phyloP scores from a whole-genome alignment of 2,329 filamentous ascomycete species.

The Cercospora zeae-maydis region DNA sequence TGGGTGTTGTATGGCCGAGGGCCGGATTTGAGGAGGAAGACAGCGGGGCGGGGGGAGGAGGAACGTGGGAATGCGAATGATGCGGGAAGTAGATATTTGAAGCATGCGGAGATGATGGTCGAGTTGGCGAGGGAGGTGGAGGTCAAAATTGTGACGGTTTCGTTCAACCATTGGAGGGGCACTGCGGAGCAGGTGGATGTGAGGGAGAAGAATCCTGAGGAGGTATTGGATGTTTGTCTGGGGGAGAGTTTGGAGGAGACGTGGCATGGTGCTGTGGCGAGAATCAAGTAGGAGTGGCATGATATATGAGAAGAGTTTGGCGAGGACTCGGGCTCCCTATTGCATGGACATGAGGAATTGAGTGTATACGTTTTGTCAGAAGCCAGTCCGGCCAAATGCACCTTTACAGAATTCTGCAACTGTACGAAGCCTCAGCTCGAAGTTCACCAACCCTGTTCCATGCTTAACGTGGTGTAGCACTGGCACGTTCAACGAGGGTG shows the following conservation, averaged over 20 bases:
- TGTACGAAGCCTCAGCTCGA: too few relatives aligned
- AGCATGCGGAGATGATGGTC: slow-evolving; percentile 2
- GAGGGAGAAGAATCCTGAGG: background rate
- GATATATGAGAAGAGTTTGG: background rate
- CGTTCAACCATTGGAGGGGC: slow-evolving; percentile 10
- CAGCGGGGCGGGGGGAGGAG: background rate
- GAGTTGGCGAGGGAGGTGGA: slow-evolving; percentile 5
- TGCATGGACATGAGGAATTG: too few relatives aligned
- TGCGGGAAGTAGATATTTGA: slow-evolving; percentile 2
- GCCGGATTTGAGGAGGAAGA: slow-evolving; percentile 1
- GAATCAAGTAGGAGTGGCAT: background rate
- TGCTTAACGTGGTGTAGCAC: too few relatives aligned
- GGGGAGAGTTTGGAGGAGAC: background rate
- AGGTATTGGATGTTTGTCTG: slow-evolving; percentile 5
- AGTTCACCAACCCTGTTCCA: too few relatives aligned
- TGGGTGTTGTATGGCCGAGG: slow-evolving; percentile 11
- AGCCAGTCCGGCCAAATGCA: too few relatives aligned
- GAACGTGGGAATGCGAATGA: background rate
- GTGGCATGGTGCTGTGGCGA: background rate
- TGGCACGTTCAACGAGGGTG: too few relatives aligned
- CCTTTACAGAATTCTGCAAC: too few relatives aligned
- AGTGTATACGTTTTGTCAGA: background rate
- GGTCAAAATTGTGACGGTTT: background rate
- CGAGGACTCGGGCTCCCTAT: too few relatives aligned
- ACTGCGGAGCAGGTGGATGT: slow-evolving; percentile 3